phyloP scores from a whole-genome alignment of 805 yeast genomes.

The Priceomyces fermenticarens region DNA sequence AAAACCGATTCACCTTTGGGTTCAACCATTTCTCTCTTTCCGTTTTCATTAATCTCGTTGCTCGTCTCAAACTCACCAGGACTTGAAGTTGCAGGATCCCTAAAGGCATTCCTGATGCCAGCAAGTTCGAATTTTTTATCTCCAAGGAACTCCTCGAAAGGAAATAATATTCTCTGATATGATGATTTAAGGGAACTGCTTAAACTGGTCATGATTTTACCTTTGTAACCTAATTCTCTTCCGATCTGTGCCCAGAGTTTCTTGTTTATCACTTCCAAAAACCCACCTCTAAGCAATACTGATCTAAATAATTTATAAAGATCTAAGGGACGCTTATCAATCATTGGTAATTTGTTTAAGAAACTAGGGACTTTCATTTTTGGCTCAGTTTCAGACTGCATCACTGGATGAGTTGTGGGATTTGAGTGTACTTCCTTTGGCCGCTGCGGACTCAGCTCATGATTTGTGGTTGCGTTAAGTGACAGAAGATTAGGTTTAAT shows the following conservation, averaged over 20 bases:
- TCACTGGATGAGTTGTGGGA: no score
- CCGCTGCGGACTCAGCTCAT: no score
- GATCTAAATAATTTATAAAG: conserved; percentile 55
- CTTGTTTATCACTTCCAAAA: conserved; percentile 54
- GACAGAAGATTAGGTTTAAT: no score
- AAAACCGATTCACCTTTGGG: neutral
- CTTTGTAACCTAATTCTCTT: conserved; percentile 73
- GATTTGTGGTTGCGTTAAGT: no score
- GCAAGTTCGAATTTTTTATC: conserved; percentile 16
- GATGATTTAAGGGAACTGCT: conserved; percentile 64
- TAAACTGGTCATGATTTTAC: conserved; percentile 66
- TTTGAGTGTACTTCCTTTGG: no score
- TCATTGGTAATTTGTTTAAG: conserved; percentile 52
- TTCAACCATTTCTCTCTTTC: conserved; percentile 4
- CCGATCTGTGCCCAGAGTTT: conserved; percentile 85
- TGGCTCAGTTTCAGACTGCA: neutral
- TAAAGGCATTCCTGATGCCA: conserved; percentile 1
- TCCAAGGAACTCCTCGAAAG: conserved; percentile 24
- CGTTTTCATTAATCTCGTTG: conserved; percentile 4
- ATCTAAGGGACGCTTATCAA: conserved; percentile 66
- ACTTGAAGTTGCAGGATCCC: neutral
- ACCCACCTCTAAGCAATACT: conserved; percentile 68
- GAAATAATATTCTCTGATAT: conserved; percentile 43
- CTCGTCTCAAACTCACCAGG: neutral
- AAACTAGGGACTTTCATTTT: conserved; percentile 9